Evolutionary conservation across 768 basidiomycete genomes (phyloP).

Genomic region (Gloeophyllum trabeum): DNA sequence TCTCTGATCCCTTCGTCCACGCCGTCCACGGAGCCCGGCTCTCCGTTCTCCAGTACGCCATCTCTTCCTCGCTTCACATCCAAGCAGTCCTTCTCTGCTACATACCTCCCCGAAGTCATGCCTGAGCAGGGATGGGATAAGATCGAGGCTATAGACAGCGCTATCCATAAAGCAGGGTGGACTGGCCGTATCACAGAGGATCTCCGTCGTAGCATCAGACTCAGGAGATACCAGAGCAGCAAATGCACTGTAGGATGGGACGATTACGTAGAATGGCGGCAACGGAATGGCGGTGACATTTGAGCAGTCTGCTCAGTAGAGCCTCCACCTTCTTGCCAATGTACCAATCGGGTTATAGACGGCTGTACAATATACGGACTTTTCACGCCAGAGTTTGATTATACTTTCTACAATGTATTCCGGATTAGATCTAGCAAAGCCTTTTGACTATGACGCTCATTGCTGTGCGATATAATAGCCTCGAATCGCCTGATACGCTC

Average conservation of each 20-base stretch:
- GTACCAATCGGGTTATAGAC: too few relatives aligned
- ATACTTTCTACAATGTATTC: too few relatives aligned
- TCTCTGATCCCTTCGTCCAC: constrained; percentile 33
- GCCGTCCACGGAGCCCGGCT: constrained; percentile 50
- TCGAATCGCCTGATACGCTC: too few relatives aligned
- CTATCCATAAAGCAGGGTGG: constrained; percentile 93
- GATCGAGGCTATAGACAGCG: constrained; percentile 81
- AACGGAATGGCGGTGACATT: constrained; percentile 29
- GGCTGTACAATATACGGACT: too few relatives aligned
- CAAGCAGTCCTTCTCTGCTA: constrained; percentile 65
- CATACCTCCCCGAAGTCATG: constrained; percentile 89
- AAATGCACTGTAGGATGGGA: constrained; percentile 60
- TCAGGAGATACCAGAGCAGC: constrained; percentile 77
- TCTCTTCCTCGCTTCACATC: constrained; percentile 43
- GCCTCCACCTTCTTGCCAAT: too few relatives aligned
- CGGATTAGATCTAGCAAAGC: too few relatives aligned
- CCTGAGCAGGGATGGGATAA: constrained; percentile 92
- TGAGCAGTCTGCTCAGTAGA: too few relatives aligned
- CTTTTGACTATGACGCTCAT: too few relatives aligned
- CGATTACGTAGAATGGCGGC: constrained; percentile 71
- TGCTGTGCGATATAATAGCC: too few relatives aligned
- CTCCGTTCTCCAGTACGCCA: constrained; percentile 57
- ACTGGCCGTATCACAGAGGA: constrained; percentile 73
- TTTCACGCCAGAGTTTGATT: too few relatives aligned
- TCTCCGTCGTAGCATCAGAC: constrained; percentile 58